Percentiles rank a stretch among this genome's conserved stretches.
Evolutionary conservation across 495 filamentous ascomycete species (phyloP).

Genomic region (Geopyxis carbonaria): DNA sequence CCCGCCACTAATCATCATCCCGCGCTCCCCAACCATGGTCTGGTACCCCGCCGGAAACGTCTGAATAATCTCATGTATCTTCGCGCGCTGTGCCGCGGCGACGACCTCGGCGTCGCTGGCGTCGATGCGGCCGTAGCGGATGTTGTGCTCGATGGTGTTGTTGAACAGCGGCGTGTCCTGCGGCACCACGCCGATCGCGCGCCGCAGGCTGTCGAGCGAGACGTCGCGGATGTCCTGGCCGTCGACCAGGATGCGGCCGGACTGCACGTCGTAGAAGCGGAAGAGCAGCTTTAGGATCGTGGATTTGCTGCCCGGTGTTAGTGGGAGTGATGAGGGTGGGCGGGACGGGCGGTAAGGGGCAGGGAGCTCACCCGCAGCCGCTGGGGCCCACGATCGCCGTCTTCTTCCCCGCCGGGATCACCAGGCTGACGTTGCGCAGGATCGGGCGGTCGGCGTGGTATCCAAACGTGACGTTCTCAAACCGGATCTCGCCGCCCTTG

Average conservation of each 20-base stretch:
- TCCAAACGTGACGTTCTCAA: conserved; percentile 89
- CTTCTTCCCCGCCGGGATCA: conserved; percentile 88
- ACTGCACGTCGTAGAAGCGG: conserved; percentile 82
- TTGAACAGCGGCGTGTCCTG: conserved; percentile 97
- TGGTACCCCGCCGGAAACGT: conserved; percentile 68
- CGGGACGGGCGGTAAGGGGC: not conserved
- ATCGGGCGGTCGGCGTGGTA: conserved; percentile 81
- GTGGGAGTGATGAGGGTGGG: not conserved
- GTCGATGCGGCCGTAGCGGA: conserved; percentile 77
- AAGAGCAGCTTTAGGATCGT: conserved; percentile 82
- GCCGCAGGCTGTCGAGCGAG: conserved; percentile 61
- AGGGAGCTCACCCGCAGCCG: conserved; percentile 55
- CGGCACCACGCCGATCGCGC: conserved; percentile 83
- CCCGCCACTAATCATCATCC: conserved; percentile 91
- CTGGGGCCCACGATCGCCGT: conserved; percentile 88
- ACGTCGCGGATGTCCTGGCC: conserved; percentile 82
- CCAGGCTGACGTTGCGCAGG: conserved; percentile 64
- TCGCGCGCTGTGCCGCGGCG: conserved; percentile 60
- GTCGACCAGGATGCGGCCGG: conserved; percentile 76
- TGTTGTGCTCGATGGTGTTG: conserved; percentile 86
- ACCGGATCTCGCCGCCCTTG: conserved; percentile 71
- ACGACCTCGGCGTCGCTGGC: conserved; percentile 56
- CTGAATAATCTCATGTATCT: conserved; percentile 67
- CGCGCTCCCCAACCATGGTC: conserved; percentile 86
- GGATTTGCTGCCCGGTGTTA: conserved; percentile 41